Evolutionary conservation across 2,329 filamentous ascomycete genomes (phyloP).

Genomic region (Aspergillus clavatus): DNA sequence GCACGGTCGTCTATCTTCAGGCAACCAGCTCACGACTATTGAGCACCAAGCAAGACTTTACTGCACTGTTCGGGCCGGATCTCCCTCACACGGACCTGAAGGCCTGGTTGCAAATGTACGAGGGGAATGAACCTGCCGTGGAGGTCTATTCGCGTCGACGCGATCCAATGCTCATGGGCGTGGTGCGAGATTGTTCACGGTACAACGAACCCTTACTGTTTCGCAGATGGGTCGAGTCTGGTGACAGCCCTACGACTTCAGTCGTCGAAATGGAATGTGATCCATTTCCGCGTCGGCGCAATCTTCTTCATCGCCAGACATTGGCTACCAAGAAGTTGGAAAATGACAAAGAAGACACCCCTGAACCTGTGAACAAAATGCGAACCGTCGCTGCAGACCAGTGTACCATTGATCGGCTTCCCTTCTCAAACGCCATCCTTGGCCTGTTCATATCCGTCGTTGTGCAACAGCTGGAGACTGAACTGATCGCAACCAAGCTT

Average conservation of each 20-base stretch:
- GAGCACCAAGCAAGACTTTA: constrained; percentile 17
- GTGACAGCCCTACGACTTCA: constrained; percentile 1
- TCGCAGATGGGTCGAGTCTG: constrained; percentile 19
- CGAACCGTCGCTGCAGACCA: constrained; percentile 17
- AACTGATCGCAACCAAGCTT: constrained; percentile 59
- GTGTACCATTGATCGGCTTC: constrained; percentile 41
- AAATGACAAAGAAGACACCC: constrained; percentile 5
- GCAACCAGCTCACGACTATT: constrained; percentile 13
- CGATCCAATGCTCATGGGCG: constrained; percentile 9
- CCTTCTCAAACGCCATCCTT: constrained; percentile 44
- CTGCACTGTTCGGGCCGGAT: constrained; percentile 25
- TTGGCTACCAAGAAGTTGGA: constrained; percentile 2
- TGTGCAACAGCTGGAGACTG: constrained; percentile 62
- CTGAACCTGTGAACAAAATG: constrained; percentile 12
- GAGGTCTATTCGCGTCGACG: constrained; percentile 17
- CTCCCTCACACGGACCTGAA: constrained; percentile 13
- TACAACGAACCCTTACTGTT: constrained; percentile 25
- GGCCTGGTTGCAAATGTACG: constrained; percentile 19
- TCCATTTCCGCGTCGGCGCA: constrained; percentile 22
- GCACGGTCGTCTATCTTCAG: constrained; percentile 25
- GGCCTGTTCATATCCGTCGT: constrained; percentile 67
- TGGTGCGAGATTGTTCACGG: constrained; percentile 24
- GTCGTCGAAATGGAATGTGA: constrained; percentile 25
- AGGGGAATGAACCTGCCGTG: constrained; percentile 18
- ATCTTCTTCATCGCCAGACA: constrained; percentile 20